A percentile compares a stretch with the other conserved stretches of the same genome.
Conservation (phyloP, 2,329 filamentous ascomycete genomes). For the Cordyceps cateniannulata region DNA sequence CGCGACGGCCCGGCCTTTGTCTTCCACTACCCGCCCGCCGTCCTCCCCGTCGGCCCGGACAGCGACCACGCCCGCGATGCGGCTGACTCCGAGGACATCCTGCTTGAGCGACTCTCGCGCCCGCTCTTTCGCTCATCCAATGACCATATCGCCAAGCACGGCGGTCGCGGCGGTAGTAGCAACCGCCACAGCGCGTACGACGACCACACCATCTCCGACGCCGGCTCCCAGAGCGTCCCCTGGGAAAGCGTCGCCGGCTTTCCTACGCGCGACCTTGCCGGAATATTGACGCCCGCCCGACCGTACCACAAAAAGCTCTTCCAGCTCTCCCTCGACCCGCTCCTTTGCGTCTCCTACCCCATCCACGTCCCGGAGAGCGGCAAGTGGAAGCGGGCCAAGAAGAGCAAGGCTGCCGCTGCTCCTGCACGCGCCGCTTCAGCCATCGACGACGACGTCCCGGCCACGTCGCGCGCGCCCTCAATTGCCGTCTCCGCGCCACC, state of each 20-base stretch:
- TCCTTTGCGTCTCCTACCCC: constrained; percentile 76
- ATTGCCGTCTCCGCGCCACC: constrained; percentile 14
- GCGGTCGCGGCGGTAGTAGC: constrained; percentile 20
- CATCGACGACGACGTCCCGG: constrained; percentile 23
- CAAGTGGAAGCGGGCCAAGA: constrained; percentile 62
- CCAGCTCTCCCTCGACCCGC: constrained; percentile 72
- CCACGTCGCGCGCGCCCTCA: constrained; percentile 22
- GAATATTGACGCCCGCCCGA: constrained; percentile 67
- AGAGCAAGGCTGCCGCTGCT: constrained; percentile 19
- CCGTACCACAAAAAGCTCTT: constrained; percentile 77
- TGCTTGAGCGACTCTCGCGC: constrained; percentile 41
- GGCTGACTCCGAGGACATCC: constrained; percentile 39
- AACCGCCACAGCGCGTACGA: constrained; percentile 31
- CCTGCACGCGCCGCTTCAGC: constrained; percentile 13
- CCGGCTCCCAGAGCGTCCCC: constrained; percentile 52
- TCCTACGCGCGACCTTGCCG: constrained; percentile 70
- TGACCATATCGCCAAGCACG: constrained; percentile 35
- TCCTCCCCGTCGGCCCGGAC: constrained; percentile 31
- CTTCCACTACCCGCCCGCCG: constrained; percentile 76
- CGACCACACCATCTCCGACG: constrained; percentile 49
- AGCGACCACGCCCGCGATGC: constrained; percentile 27
- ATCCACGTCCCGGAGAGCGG: constrained; percentile 76
- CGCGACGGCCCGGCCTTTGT: constrained; percentile 75
- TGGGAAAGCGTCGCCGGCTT: constrained; percentile 72
- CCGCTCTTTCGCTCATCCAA: constrained; percentile 26